A percentile compares a stretch with the other conserved stretches of the same genome.
phyloP scores from a whole-genome alignment of 495 filamentous ascomycete genomes.

The Bathelium albidoporum region DNA sequence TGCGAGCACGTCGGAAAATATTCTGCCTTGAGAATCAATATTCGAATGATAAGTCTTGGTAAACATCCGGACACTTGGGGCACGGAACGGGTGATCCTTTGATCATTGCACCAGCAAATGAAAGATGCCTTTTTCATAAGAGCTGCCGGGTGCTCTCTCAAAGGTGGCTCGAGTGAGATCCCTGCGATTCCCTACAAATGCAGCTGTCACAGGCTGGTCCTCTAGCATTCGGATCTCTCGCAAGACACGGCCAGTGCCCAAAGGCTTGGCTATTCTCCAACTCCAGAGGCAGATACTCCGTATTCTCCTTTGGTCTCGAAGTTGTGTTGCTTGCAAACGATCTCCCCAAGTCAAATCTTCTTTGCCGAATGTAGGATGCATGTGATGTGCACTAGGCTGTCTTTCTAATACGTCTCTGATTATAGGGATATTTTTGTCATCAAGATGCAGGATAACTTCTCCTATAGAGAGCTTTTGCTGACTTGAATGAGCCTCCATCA shows the following conservation, averaged over 20 bases:
- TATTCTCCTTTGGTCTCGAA: neutral
- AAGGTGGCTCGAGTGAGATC: neutral
- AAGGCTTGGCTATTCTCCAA: too few relatives aligned
- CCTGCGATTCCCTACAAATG: neutral
- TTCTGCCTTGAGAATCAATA: neutral
- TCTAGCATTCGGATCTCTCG: neutral
- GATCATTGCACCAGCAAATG: neutral
- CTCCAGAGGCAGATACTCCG: neutral
- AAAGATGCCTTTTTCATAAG: neutral
- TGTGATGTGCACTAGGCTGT: neutral
- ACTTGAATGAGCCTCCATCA: too few relatives aligned
- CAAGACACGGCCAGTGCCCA: neutral
- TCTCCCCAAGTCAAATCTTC: neutral
- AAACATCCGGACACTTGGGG: neutral
- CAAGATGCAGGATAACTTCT: too few relatives aligned
- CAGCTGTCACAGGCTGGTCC: neutral
- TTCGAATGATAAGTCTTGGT: neutral
- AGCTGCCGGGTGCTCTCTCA: neutral
- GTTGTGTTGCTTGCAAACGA: neutral
- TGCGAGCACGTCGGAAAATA: neutral
- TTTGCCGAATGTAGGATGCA: neutral
- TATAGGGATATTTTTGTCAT: neutral
- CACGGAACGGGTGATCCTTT: neutral
- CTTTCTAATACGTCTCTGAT: neutral
- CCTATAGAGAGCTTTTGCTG: too few relatives aligned